phyloP scores from a whole-genome alignment of 305 asterid species.

The Ilex paraguariensis region DNA sequence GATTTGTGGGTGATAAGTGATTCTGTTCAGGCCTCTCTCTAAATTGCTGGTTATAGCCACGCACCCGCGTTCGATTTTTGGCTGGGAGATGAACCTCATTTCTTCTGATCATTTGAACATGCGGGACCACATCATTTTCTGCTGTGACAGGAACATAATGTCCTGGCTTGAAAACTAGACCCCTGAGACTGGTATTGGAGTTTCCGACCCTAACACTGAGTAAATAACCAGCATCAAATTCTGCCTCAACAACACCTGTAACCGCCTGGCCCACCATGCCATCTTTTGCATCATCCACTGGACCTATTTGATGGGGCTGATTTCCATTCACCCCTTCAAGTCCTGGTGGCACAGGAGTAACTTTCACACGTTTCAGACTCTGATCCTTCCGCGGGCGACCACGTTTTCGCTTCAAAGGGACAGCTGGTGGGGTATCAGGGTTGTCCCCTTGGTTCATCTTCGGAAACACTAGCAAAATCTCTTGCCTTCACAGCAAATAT shows the following conservation, averaged over 20 bases:
- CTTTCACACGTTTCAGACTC: not conserved
- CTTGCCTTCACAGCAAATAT: too few species aligned
- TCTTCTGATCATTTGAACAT: not conserved
- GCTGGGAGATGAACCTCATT: not conserved
- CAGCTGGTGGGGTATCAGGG: not conserved
- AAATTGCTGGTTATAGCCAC: conserved; percentile 21
- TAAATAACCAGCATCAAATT: not conserved
- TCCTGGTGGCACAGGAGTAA: not conserved
- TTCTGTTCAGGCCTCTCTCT: too few species aligned
- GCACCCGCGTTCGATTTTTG: not conserved
- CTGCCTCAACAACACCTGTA: not conserved
- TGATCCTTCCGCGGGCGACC: not conserved
- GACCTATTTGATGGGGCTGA: not conserved
- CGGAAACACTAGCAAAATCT: too few species aligned
- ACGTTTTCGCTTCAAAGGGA: not conserved
- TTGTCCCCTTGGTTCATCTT: not conserved
- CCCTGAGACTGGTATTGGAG: not conserved
- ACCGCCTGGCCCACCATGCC: not conserved
- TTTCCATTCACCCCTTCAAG: not conserved
- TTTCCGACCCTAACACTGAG: not conserved
- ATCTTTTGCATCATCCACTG: not conserved
- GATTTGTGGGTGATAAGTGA: not conserved
- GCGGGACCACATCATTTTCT: not conserved
- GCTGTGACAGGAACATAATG: not conserved
- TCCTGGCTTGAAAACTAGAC: not conserved